phyloP scores from a whole-genome alignment of 495 filamentous ascomycete species.

The Neurospora sp. region DNA sequence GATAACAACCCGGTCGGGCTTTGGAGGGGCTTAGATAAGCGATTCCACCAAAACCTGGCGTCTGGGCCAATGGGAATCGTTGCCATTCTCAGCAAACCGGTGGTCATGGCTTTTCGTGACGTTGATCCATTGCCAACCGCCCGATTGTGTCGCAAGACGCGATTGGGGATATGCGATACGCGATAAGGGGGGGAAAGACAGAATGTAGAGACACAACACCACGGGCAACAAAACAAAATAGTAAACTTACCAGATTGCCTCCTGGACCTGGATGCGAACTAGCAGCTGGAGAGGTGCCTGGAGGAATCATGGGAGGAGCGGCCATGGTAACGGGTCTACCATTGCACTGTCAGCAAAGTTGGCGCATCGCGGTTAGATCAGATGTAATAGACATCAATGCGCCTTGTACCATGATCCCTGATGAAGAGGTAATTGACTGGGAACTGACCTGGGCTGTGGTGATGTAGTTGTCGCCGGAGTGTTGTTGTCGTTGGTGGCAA shows the following conservation, averaged over 20 bases:
- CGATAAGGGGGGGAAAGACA: not conserved
- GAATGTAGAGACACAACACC: not conserved
- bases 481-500: constrained; percentile 33
- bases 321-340: constrained; percentile 19
- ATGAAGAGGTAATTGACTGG: not conserved
- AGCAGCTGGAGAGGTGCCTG: constrained; percentile 52
- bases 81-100: constrained; percentile 7
- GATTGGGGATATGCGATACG: constrained; percentile 1
- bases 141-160: constrained; percentile 1
- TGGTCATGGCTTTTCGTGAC: not conserved
- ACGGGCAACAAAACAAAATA: constrained; percentile 6
- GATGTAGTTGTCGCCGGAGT: constrained; percentile 37
- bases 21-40: constrained; percentile 15
- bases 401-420: not conserved
- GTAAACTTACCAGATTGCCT: constrained; percentile 53
- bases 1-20: not conserved
- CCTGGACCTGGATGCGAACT: constrained; percentile 57
- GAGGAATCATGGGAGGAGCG: constrained; percentile 30
- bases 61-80: constrained; percentile 9
- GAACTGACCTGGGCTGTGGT: constrained; percentile 55
- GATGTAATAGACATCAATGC: not conserved
- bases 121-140: not conserved
- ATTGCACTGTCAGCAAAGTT: not conserved
- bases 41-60: constrained; percentile 9
- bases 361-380: not conserved